Evolutionary conservation across 352 stramenopile species (phyloP), one percentile per base, ranked within the genome.

Genomic region (Globisporangium spinosum): DNA sequence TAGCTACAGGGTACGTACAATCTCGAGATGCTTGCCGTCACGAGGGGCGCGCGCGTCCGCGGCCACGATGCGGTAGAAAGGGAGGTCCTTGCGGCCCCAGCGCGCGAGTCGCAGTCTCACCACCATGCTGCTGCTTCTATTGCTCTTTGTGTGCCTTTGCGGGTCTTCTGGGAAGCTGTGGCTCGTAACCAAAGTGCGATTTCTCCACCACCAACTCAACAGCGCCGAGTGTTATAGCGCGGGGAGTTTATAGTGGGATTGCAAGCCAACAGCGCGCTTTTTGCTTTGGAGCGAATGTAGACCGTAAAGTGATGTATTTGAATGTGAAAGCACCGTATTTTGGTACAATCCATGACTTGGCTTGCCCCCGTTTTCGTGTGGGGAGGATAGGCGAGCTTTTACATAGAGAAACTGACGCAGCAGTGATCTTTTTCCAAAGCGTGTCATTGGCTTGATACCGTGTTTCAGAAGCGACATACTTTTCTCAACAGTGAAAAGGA

Each of bases 61-160:
- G 8, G 87, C 89, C 53, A 96, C 89, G 70, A 96, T 96, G 57
- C 89, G 87, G 77, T 96, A 96, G 85, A 95, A 94, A 34, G 89
- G 89, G 27, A 94, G 73, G 76, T 96, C 86, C 74, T 93, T 94
- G 68, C 89, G 85, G 59, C 89, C 89, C 85, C 87, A 96, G 54
- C 89, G 87, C 59, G 87, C 87, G 60, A 96, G 72, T 64, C 89
- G 86, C 71, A 96, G 78, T 87, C 89, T 86, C 74, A 96, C 89
- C 49, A 94, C 86, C 88, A 96, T 96, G 43, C 15, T 51, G 43
- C 43, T 51, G 43, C 56, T 32, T 49, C 56, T 56, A 38, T 38
- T 62, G n/a, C 32, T 45, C 6, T 23, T 60, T 60, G 55, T 6
- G 17, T 23, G 43, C 13, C 54, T 59, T 23, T 27, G 27, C 13